These are phyloP conservation scores for Termitomyces heimii DNA, from an alignment of 768 basidiomycete species.

Conservation along the genomic window DNA sequence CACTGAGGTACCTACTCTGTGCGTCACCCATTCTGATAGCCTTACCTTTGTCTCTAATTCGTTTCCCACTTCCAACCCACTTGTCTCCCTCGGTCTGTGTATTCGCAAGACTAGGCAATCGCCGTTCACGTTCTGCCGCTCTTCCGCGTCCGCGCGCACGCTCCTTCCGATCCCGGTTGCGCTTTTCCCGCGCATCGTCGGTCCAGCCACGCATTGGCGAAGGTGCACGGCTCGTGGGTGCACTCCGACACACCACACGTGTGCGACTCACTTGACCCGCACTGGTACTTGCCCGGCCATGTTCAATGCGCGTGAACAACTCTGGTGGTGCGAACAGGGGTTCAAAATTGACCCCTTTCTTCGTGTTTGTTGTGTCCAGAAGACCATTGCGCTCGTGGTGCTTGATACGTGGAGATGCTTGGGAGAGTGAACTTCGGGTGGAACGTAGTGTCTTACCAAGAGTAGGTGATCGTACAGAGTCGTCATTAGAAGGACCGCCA, in stretches of 20 bases:
- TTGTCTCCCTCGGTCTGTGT: constrained; percentile 56
- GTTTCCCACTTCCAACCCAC: constrained; percentile 31
- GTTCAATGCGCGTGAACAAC: constrained; percentile 29
- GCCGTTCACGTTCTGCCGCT: constrained; percentile 25
- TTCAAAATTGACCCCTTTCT: background rate
- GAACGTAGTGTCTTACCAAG: constrained; percentile 21
- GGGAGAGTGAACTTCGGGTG: constrained; percentile 36
- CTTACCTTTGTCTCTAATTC: constrained; percentile 7
- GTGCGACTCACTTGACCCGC: constrained; percentile 42
- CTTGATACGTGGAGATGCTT: constrained; percentile 19
- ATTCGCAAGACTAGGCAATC: constrained; percentile 52
- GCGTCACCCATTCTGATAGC: background rate
- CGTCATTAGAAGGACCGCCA: constrained; percentile 28
- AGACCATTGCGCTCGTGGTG: constrained; percentile 17
- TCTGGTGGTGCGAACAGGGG: constrained; percentile 25
- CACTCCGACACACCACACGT: constrained; percentile 62
- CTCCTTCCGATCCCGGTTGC: constrained; percentile 18
- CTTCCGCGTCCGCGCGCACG: constrained; percentile 18
- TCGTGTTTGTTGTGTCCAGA: constrained; percentile 30
- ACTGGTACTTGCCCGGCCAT: constrained; percentile 27
- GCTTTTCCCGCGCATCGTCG: constrained; percentile 15
- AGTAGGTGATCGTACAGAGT: background rate
- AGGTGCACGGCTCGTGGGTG: constrained; percentile 56
- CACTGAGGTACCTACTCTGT: constrained; percentile 23
- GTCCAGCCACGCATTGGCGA: constrained; percentile 32